Evolutionary conservation across 192 early-diverging fungal genomes (phyloP).

Genomic region (Gigaspora rosea): DNA sequence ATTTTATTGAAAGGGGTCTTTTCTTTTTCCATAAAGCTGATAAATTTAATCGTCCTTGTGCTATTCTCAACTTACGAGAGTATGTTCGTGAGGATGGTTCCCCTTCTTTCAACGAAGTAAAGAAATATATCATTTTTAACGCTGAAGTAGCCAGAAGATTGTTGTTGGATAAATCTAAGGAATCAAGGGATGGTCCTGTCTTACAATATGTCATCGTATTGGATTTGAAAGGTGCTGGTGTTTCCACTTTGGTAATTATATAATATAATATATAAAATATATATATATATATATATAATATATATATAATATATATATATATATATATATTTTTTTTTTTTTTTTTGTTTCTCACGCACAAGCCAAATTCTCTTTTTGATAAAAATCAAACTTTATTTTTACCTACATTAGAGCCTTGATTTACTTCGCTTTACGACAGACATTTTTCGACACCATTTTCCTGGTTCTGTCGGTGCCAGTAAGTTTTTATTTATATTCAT

Average conservation of each 20-base stretch:
- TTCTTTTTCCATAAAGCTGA: constrained; percentile 47
- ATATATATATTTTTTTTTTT: neutral
- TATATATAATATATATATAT: neutral
- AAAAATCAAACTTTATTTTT: neutral
- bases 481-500: neutral
- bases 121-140: constrained; percentile 44
- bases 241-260: constrained; percentile 26
- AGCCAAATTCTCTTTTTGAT: neutral
- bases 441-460: constrained; percentile 21
- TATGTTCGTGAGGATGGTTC: constrained; percentile 16
- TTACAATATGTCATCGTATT: constrained; percentile 25
- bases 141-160: constrained; percentile 45
- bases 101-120: constrained; percentile 30
- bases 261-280: no score
- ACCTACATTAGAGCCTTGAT: constrained; percentile 12
- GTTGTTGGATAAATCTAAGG: constrained; percentile 39
- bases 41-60: constrained; percentile 40
- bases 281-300: neutral
- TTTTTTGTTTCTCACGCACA: neutral
- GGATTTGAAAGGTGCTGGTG: constrained; percentile 27
- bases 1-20: constrained; percentile 38
- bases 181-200: constrained; percentile 25
- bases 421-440: constrained; percentile 20
- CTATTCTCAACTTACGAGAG: constrained; percentile 40
- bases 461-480: constrained; percentile 18